A percentile compares a stretch with the other conserved stretches of the same genome.
Conservation (phyloP, 1,139 yeast genomes). For the Saccharomyces hybrid region DNA sequence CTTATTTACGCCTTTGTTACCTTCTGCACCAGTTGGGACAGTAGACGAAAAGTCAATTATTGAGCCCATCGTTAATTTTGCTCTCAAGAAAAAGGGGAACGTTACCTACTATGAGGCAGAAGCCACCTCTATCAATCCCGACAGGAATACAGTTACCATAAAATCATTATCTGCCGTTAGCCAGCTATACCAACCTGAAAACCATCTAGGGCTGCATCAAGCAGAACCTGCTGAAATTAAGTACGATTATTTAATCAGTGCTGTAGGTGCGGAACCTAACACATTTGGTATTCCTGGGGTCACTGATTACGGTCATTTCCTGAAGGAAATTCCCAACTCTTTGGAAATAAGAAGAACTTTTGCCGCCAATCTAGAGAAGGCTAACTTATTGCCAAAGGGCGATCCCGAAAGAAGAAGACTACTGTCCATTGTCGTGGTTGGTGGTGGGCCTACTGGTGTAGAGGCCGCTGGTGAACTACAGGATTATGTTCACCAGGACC, state of each 20-base stretch:
- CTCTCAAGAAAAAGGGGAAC: conserved; percentile 70
- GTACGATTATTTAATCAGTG: conserved; percentile 72
- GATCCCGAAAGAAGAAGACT: conserved; percentile 72
- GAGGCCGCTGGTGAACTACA: conserved; percentile 87
- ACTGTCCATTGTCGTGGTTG: conserved; percentile 70
- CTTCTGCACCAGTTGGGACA: conserved; percentile 92
- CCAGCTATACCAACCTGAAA: conserved; percentile 28
- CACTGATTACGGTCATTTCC: conserved; percentile 69
- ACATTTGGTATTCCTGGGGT: conserved; percentile 80
- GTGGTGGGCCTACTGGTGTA: conserved; percentile 93
- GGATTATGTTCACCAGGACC: conserved; percentile 88
- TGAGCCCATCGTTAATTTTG: conserved; percentile 77
- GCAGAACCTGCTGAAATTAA: conserved; percentile 34
- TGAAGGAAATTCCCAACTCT: conserved; percentile 82
- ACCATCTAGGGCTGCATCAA: conserved; percentile 30
- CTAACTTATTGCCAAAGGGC: conserved; percentile 64
- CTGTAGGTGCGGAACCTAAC: conserved; percentile 80
- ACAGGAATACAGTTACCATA: conserved; percentile 52
- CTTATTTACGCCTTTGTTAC: conserved; percentile 86
- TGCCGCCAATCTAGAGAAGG: conserved; percentile 69
- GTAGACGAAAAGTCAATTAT: conserved; percentile 86
- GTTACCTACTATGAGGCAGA: conserved; percentile 89
- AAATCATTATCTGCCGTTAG: conserved; percentile 39
- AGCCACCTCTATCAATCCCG: conserved; percentile 77
- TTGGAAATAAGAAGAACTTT: conserved; percentile 66